Percentiles rank a stretch among this genome's conserved stretches.
phyloP scores from a whole-genome alignment of 257 asterid species.

The Salvia miltiorrhiza region DNA sequence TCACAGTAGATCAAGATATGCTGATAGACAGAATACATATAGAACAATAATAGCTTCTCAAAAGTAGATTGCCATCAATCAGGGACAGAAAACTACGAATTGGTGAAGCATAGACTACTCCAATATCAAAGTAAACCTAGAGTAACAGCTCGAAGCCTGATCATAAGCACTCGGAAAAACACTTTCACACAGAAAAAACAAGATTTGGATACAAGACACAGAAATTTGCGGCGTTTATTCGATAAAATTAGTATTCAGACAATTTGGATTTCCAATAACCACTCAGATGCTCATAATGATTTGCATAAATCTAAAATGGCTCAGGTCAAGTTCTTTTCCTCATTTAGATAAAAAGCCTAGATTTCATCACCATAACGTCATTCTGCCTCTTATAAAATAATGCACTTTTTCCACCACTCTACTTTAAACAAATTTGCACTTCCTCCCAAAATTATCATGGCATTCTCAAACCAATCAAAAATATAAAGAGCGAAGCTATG shows the following conservation, averaged over 20 bases:
- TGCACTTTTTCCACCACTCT: no score
- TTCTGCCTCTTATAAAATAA: no score
- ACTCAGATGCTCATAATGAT: neutral
- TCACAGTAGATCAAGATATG: constrained; percentile 6
- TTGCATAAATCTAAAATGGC: constrained; percentile 3
- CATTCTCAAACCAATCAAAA: no score
- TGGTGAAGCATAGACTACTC: neutral
- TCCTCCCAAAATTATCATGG: no score
- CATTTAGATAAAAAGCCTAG: no score
- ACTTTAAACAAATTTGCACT: no score
- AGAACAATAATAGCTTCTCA: neutral
- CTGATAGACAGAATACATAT: neutral
- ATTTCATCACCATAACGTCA: no score
- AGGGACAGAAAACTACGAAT: neutral
- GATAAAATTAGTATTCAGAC: neutral
- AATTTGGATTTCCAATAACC: neutral
- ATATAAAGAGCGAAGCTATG: no score
- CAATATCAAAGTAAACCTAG: neutral
- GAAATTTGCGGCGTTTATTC: neutral
- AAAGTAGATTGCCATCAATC: neutral
- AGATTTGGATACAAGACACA: neutral
- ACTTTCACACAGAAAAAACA: neutral
- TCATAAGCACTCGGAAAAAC: neutral
- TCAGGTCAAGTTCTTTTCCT: no score
- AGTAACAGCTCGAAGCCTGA: neutral